A percentile compares a stretch with the other conserved stretches of the same genome.
Conservation (phyloP, 371 early-diverging fungal species). For the Capillidium heterosporum region DNA sequence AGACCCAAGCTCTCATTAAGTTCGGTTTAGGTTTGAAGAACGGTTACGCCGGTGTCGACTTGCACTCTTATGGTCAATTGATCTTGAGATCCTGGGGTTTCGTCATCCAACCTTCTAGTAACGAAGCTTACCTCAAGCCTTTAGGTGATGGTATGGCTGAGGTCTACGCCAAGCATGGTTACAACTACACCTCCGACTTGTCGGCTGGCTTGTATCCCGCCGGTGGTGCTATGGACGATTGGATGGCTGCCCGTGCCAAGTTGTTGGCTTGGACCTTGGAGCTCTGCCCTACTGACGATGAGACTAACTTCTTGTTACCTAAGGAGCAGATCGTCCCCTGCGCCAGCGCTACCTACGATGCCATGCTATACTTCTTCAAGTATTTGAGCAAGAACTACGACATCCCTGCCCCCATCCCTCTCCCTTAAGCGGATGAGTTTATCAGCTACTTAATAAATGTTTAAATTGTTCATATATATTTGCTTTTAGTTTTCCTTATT, state of each 20-base stretch:
- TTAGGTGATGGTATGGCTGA: background rate
- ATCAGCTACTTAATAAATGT: no score
- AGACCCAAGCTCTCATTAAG: constrained; percentile 22
- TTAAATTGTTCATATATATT: no score
- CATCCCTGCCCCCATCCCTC: background rate
- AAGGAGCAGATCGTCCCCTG: background rate
- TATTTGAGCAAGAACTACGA: background rate
- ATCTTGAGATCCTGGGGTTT: constrained; percentile 24
- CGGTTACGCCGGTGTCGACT: constrained; percentile 33
- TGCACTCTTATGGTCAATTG: constrained; percentile 28
- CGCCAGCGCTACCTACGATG: background rate
- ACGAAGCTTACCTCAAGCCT: constrained; percentile 9
- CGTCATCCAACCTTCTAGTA: constrained; percentile 12
- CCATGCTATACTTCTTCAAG: background rate
- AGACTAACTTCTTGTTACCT: background rate
- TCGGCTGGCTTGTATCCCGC: background rate
- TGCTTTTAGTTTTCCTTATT: no score
- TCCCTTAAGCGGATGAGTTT: no score
- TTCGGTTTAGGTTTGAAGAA: constrained; percentile 20
- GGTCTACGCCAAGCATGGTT: background rate
- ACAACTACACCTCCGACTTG: background rate
- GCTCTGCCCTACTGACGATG: background rate
- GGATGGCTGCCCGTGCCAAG: background rate
- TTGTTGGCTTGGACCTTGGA: background rate
- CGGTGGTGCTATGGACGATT: background rate